Percentiles rank a stretch among this genome's conserved stretches.
phyloP scores from a whole-genome alignment of 441 rosid genomes.

The Eutrema salsugineum region DNA sequence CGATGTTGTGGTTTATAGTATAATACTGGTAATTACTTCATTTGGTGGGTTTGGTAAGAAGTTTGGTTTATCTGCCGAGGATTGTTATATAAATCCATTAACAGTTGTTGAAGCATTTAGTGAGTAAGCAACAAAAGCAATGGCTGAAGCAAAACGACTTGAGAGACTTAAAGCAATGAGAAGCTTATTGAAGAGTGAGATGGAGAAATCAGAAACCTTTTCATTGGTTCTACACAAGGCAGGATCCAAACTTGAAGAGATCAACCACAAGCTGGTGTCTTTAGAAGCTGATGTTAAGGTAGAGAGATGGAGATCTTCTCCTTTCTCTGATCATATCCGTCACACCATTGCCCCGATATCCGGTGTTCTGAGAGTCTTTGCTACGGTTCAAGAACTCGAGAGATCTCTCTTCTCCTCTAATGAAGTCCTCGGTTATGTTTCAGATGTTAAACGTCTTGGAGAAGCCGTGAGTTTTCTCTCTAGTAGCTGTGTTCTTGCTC shows the following conservation, averaged over 20 bases:
- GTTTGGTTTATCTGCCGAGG: conserved; percentile 22
- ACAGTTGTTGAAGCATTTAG: conserved; percentile 8
- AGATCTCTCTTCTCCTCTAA: conserved; percentile 30
- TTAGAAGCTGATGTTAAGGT: conserved; percentile 40
- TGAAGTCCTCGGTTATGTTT: conserved; percentile 43
- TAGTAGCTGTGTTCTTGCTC: conserved; percentile 59
- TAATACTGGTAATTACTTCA: neutral
- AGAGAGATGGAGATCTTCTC: conserved; percentile 36
- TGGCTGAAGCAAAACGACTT: conserved; percentile 38
- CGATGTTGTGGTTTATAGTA: neutral
- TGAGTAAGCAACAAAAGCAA: conserved; percentile 7
- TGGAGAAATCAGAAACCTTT: conserved; percentile 59
- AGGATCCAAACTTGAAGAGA: conserved; percentile 40
- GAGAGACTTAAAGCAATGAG: conserved; percentile 46
- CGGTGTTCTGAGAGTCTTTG: conserved; percentile 50
- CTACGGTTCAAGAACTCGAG: conserved; percentile 52
- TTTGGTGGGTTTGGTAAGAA: conserved; percentile 32
- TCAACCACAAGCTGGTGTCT: conserved; percentile 34
- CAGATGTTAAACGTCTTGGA: conserved; percentile 47
- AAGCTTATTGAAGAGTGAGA: conserved; percentile 40
- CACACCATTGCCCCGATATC: conserved; percentile 54
- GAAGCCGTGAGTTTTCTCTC: conserved; percentile 62
- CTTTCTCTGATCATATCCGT: conserved; percentile 48
- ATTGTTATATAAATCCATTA: neutral
- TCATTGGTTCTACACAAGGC: conserved; percentile 39